Base-by-base conservation (phyloP, 805 yeast species). In the Debaryomyces prosopidis region DNA sequence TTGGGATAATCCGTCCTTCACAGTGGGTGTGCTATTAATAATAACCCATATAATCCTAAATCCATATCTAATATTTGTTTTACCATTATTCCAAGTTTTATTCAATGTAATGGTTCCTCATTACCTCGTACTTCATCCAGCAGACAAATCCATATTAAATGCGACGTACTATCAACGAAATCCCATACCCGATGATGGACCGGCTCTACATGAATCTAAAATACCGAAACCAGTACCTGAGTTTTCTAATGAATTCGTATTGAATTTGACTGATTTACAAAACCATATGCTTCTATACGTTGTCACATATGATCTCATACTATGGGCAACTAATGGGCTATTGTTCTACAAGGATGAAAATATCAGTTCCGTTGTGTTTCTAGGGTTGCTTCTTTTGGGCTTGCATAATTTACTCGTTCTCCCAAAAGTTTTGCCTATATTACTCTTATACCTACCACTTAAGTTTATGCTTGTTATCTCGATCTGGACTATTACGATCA, bases 251-350 rank as follows among this genome's bases (percentile, higher is more conserved):
- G 96, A 89, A 59, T 89, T 89, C 58, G 64, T 85, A 16, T 59
- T 89, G 45, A 89, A 89, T 59, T 69, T 87, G 55, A 87, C 95
- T 1, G 96, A 89, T 67, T 69, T 89, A 47, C 96, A 89, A 58
- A 89, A 89, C 59, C 85, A 82, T 57, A 84, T 87, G 88, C 58
- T 83, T 26, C 57, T 82, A 11, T 88, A 84, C 60, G 82, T 85
- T 8, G 61, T 68, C 10, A 65, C 72, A 0, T 89, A 83, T 75
- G 92, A 89, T 63, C 72, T 73, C 17, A 41, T 80, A 4, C 68
- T 74, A 16, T 64, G 71, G 53, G 45, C 79, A 36, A 69, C 86
- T 27, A 65, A 69, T 16, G 81, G 78, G 45, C 82, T 82, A 60
- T 79, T 85, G 1, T 84, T 76, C 57, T 89, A 84, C 62, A 72